Evolutionary conservation across 2,329 filamentous ascomycete genomes (phyloP), one percentile per base, ranked within the genome.

Genomic region (Samsoniella hepiali): DNA sequence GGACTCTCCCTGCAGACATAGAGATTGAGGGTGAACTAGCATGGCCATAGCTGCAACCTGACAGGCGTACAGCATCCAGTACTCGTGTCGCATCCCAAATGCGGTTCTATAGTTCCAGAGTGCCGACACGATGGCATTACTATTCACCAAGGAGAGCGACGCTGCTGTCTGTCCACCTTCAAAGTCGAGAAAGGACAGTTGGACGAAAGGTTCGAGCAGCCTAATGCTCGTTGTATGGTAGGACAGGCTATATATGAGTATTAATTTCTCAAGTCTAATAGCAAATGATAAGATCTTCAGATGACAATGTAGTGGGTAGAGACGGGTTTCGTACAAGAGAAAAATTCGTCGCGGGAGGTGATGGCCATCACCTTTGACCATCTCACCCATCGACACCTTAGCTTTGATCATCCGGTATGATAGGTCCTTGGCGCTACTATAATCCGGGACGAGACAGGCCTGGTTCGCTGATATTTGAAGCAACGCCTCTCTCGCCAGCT

Each of bases 41-140:
- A n/a, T n/a, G n/a, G n/a, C n/a, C n/a, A n/a, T n/a, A n/a, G n/a
- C n/a, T n/a, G n/a, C n/a, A n/a, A n/a, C n/a, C n/a, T n/a, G n/a
- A n/a, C n/a, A n/a, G n/a, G n/a, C n/a, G n/a, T n/a, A n/a, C n/a
- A n/a, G n/a, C n/a, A n/a, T n/a, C n/a, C n/a, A n/a, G n/a, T n/a
- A n/a, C n/a, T n/a, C n/a, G n/a, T n/a, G n/a, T n/a, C n/a, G n/a
- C n/a, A n/a, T n/a, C n/a, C n/a, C n/a, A n/a, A n/a, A n/a, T n/a
- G n/a, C n/a, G n/a, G n/a, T n/a, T n/a, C n/a, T n/a, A n/a, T n/a
- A n/a, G n/a, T n/a, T n/a, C n/a, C n/a, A n/a, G n/a, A n/a, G n/a
- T n/a, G n/a, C n/a, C n/a, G n/a, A n/a, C 10, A 69, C 63, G 31
- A 71, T 47, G 27, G 66, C 62, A 58, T 58, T 62, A 31, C 64